Evolutionary conservation across 441 rosid species (phyloP).

Genomic region (Bruguiera hainesii): DNA sequence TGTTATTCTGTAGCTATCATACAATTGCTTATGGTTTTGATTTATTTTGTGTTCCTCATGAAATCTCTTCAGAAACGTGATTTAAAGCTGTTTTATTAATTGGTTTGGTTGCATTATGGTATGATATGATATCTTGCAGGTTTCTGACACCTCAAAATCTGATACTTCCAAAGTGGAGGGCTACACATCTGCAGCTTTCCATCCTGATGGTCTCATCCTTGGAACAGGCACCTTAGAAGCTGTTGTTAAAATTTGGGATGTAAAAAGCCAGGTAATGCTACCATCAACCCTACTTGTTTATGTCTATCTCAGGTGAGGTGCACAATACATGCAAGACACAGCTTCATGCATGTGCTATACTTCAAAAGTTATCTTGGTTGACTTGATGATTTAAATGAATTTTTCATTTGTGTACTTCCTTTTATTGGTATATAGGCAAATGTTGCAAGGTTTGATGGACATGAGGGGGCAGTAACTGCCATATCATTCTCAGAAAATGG

Average conservation of each 20-base stretch:
- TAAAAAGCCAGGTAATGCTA: conserved; percentile 74
- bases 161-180: conserved; percentile 46
- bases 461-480: conserved; percentile 78
- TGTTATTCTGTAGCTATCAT: no score
- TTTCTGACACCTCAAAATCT: conserved; percentile 53
- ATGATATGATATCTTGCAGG: conserved; percentile 39
- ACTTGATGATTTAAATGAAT: neutral
- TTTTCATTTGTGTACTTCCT: neutral
- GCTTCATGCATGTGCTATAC: no score
- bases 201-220: conserved; percentile 99
- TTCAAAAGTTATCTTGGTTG: neutral
- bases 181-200: conserved; percentile 95
- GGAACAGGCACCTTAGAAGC: conserved; percentile 94
- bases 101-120: no score
- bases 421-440: conserved; percentile 52
- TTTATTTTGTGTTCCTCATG: no score
- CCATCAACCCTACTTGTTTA: neutral
- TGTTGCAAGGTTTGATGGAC: conserved; percentile 90
- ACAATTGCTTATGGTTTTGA: no score
- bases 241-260: conserved; percentile 96
- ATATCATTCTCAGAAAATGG: conserved; percentile 97
- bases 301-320: neutral
- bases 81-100: no score
- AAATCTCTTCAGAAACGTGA: no score
- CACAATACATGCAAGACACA: neutral